phyloP scores from a whole-genome alignment of 2,329 filamentous ascomycete species.

The Colletotrichum coccodes region DNA sequence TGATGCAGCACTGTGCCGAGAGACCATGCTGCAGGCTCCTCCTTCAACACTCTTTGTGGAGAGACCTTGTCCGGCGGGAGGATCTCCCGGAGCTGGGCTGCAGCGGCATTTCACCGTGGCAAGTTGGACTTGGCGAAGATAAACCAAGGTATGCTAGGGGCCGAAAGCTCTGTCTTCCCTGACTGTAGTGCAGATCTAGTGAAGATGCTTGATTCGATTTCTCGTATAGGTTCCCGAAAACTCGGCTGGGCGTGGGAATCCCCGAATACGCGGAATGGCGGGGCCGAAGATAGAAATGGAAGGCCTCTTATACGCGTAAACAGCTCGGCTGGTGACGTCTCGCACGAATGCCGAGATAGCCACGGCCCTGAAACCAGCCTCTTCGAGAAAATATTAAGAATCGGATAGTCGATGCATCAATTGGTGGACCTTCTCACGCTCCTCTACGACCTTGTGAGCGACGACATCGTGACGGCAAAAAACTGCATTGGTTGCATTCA shows the following conservation, averaged over 20 bases:
- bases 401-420: too few relatives aligned
- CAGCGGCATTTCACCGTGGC: background rate
- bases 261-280: constrained; percentile 5
- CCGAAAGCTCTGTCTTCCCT: background rate
- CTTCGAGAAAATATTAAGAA: too few relatives aligned
- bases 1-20: too few relatives aligned
- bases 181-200: background rate
- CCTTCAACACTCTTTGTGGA: background rate
- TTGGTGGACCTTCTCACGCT: too few relatives aligned
- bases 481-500: too few relatives aligned
- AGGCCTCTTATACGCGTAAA: background rate
- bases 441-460: too few relatives aligned
- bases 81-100: background rate
- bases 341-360: background rate
- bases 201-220: too few relatives aligned
- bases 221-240: too few relatives aligned
- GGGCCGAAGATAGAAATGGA: background rate
- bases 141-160: too few relatives aligned
- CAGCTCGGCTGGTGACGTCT: background rate
- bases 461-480: too few relatives aligned
- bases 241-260: background rate
- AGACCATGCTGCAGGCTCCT: background rate
- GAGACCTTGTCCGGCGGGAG: background rate
- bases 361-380: background rate
- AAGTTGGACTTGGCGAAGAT: background rate